Conservation (phyloP, 2,329 filamentous ascomycete genomes). For the Epichloe festucae region DNA sequence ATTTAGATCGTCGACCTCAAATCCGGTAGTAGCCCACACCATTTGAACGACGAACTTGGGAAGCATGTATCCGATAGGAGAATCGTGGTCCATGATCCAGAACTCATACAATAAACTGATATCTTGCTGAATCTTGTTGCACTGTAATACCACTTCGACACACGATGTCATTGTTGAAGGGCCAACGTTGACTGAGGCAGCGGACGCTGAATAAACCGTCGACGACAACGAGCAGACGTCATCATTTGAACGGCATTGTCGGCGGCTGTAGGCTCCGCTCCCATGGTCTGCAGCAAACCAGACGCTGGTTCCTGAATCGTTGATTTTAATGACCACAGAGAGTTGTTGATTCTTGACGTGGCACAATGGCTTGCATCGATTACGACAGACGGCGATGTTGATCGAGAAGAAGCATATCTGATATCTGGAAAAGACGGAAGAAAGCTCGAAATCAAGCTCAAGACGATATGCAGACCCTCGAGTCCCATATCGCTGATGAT, state of each 20-base stretch:
- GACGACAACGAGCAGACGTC: neutral
- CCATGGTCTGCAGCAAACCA: neutral
- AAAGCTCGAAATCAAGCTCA: neutral
- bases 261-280: neutral
- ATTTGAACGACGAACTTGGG: constrained; percentile 10
- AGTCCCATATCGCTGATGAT: neutral
- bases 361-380: neutral
- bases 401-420: neutral
- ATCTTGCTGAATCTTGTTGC: constrained; percentile 14
- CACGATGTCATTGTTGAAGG: constrained; percentile 5
- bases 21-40: constrained; percentile 11
- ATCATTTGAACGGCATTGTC: neutral
- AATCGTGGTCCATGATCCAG: constrained; percentile 9
- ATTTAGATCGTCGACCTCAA: constrained; percentile 6
- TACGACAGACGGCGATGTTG: neutral
- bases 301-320: neutral
- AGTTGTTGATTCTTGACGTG: neutral
- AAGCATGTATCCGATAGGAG: constrained; percentile 15
- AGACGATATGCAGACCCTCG: neutral
- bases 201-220: neutral
- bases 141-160: constrained; percentile 11
- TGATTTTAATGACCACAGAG: neutral
- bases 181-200: neutral
- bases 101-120: constrained; percentile 12
- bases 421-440: neutral